Evolutionary conservation across 2,329 filamentous ascomycete genomes (phyloP).

Genomic region (Pseudocercospora crystallina): DNA sequence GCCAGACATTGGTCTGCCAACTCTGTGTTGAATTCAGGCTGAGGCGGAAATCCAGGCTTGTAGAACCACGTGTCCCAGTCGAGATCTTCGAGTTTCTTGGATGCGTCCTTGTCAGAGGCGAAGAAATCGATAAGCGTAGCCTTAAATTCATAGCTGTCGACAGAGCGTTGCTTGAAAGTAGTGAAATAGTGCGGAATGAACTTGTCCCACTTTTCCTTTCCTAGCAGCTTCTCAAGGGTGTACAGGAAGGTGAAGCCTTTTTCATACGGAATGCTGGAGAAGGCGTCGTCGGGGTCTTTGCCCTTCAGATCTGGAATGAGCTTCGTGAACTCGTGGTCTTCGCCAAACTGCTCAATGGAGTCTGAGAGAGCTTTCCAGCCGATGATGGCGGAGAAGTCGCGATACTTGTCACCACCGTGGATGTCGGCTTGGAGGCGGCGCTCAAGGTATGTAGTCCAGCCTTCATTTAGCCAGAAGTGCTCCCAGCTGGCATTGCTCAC

Average conservation of each 20-base stretch:
- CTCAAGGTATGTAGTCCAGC: slow-evolving; percentile 95
- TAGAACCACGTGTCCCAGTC: slow-evolving; percentile 93
- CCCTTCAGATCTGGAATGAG: slow-evolving; percentile 83
- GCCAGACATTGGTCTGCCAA: slow-evolving; percentile 83
- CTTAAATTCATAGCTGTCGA: slow-evolving; percentile 95
- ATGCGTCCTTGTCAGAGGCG: slow-evolving; percentile 60
- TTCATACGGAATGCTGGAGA: slow-evolving; percentile 89
- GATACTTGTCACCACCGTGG: slow-evolving; percentile 76
- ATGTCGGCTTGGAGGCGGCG: slow-evolving; percentile 74
- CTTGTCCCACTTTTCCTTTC: slow-evolving; percentile 83
- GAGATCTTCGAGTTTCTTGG: slow-evolving; percentile 66
- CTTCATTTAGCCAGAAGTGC: slow-evolving; percentile 71
- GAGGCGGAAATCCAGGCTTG: slow-evolving; percentile 81
- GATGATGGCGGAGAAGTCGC: slow-evolving; percentile 93
- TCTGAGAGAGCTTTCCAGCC: slow-evolving; percentile 90
- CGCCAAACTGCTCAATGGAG: slow-evolving; percentile 73
- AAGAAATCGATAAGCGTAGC: slow-evolving; percentile 86
- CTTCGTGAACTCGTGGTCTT: slow-evolving; percentile 89
- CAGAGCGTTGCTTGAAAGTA: slow-evolving; percentile 78
- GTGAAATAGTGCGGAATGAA: slow-evolving; percentile 96
- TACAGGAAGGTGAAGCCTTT: slow-evolving; percentile 96
- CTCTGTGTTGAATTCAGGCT: slow-evolving; percentile 86
- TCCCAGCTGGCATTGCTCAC: slow-evolving; percentile 79
- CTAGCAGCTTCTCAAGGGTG: slow-evolving; percentile 81
- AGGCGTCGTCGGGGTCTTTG: slow-evolving; percentile 92